Percentiles rank a stretch among this genome's conserved stretches.
These are phyloP conservation scores for Gamarada debralockiae DNA, from an alignment of 495 filamentous ascomycete species.

Conservation along the genomic window DNA sequence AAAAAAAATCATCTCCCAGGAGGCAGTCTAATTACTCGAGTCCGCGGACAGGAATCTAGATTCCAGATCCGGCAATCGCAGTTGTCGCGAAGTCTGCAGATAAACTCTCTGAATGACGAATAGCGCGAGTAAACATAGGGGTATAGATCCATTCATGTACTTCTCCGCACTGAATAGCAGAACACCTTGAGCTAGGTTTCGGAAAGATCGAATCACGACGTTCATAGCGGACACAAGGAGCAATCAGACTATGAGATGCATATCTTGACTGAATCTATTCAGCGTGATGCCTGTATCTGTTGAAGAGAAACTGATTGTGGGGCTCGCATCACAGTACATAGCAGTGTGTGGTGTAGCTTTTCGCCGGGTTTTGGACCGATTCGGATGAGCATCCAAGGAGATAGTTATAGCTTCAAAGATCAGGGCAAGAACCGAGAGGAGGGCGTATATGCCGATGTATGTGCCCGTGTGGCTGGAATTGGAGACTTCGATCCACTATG, in stretches of 20 bases:
- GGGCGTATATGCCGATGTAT: background rate
- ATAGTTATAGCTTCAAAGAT: background rate
- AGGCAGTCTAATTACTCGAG: too few relatives aligned
- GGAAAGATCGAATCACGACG: background rate
- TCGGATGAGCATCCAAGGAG: background rate
- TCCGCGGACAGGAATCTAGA: too few relatives aligned
- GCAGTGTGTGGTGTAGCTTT: background rate
- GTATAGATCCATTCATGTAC: too few relatives aligned
- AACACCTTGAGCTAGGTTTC: background rate
- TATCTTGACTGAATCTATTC: too few relatives aligned
- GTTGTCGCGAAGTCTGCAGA: conserved; percentile 53
- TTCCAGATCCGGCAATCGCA: conserved; percentile 23
- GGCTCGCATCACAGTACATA: background rate
- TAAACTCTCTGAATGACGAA: conserved; percentile 55
- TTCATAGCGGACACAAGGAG: background rate
- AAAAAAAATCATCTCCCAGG: too few relatives aligned
- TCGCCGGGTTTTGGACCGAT: background rate
- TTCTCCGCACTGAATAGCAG: background rate
- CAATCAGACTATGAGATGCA: background rate
- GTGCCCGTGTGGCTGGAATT: background rate
- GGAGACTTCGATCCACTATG: background rate
- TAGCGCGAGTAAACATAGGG: too few relatives aligned
- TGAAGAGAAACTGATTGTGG: background rate
- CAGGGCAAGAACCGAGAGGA: background rate
- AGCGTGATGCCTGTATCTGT: background rate